phyloP scores from a whole-genome alignment of 805 yeast genomes.

The Cyberlindnera sargentensis region DNA sequence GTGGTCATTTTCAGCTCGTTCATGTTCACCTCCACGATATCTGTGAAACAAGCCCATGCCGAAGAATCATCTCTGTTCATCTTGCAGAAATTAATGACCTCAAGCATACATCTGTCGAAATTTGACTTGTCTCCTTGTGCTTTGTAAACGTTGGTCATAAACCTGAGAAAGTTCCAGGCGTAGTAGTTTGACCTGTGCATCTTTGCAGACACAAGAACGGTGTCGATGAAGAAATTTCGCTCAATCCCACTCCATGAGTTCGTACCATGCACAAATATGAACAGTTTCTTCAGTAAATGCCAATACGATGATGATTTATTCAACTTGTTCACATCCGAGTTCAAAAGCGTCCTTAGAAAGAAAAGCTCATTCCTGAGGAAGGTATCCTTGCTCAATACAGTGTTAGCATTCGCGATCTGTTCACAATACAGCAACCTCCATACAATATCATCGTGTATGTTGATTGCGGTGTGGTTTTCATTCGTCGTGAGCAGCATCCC shows the following conservation, averaged over 20 bases:
- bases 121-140: background rate
- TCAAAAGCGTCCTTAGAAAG: slow-evolving; percentile 21
- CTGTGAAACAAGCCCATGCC: slow-evolving; percentile 27
- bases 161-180: slow-evolving; percentile 32
- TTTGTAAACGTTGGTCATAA: slow-evolving; percentile 23
- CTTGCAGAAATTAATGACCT: slow-evolving; percentile 21
- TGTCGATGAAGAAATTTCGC: slow-evolving; percentile 8
- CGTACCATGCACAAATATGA: slow-evolving; percentile 6
- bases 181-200: slow-evolving; percentile 32
- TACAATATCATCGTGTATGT: slow-evolving; percentile 24
- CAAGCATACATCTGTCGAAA: background rate
- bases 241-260: background rate
- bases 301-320: slow-evolving; percentile 35
- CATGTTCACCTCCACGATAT: slow-evolving; percentile 6
- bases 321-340: slow-evolving; percentile 26
- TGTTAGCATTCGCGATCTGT: background rate
- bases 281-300: slow-evolving; percentile 27
- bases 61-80: slow-evolving; percentile 26
- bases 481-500: slow-evolving; percentile 31
- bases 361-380: slow-evolving; percentile 17
- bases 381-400: slow-evolving; percentile 1
- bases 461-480: slow-evolving; percentile 28
- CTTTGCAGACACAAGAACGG: slow-evolving; percentile 24
- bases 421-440: slow-evolving; percentile 4
- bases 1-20: slow-evolving; percentile 4